A percentile compares a stretch with the other conserved stretches of the same genome.
These are phyloP conservation scores for Lasiosphaeria ovina DNA, from an alignment of 495 filamentous ascomycete genomes.

Conservation along the genomic window DNA sequence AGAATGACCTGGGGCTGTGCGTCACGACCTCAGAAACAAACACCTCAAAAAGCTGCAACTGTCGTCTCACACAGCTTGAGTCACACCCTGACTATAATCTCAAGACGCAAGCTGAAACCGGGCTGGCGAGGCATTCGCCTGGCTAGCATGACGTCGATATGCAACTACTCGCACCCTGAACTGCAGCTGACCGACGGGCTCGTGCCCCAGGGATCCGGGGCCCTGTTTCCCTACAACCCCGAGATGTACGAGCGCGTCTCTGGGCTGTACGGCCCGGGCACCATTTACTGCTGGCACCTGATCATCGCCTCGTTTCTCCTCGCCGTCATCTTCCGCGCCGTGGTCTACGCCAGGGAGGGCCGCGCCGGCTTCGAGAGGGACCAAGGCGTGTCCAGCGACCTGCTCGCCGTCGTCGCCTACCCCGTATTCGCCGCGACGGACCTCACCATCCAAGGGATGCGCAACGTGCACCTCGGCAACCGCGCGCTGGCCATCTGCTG, in stretches of 20 bases:
- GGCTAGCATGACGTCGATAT: background rate
- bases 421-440: constrained; percentile 10
- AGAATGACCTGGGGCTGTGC: too few species aligned
- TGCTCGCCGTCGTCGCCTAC: constrained; percentile 5
- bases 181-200: constrained; percentile 1
- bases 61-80: background rate
- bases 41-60: too few species aligned
- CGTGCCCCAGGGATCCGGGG: background rate
- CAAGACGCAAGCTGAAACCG: background rate
- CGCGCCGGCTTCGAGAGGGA: background rate
- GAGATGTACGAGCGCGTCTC: constrained; percentile 8
- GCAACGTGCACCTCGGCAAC: background rate
- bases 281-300: constrained; percentile 5
- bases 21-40: too few species aligned
- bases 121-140: too few species aligned
- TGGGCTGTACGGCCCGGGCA: constrained; percentile 8
- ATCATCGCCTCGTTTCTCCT: constrained; percentile 3
- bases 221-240: constrained; percentile 3
- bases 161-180: constrained; percentile 7
- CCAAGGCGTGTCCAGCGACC: background rate
- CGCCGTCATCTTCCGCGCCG: background rate
- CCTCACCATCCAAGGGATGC: background rate
- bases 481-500: background rate
- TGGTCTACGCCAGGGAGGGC: background rate
- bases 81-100: background rate